Percentiles rank a stretch among this genome's conserved stretches.
Evolutionary conservation across 2,329 filamentous ascomycete genomes (phyloP).

Genomic region (Alternaria viburni): DNA sequence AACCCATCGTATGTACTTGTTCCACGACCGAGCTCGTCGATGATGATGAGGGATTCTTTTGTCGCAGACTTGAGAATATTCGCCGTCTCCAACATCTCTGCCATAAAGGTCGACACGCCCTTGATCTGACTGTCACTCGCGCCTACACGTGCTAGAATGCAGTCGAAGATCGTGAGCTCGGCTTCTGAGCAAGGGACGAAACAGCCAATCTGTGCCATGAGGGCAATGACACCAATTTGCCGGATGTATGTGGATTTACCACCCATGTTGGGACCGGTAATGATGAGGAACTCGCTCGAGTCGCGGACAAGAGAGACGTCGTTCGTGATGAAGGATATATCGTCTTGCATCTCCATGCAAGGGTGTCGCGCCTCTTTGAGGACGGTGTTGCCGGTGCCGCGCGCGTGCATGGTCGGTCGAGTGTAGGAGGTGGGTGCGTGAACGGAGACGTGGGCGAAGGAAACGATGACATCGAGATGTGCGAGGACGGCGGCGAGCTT

Average conservation of each 20-base stretch:
- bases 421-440: constrained; percentile 93
- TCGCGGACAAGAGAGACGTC: constrained; percentile 83
- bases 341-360: constrained; percentile 98
- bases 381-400: constrained; percentile 85
- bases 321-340: constrained; percentile 98
- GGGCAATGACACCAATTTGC: constrained; percentile 92
- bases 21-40: constrained; percentile 94
- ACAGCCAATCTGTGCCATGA: constrained; percentile 96
- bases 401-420: constrained; percentile 85
- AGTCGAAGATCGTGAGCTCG: constrained; percentile 94
- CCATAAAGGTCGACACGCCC: constrained; percentile 98
- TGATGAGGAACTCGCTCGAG: constrained; percentile 89
- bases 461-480: constrained; percentile 93
- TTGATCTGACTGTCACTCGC: constrained; percentile 97
- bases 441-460: constrained; percentile 89
- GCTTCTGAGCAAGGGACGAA: constrained; percentile 93
- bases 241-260: constrained; percentile 98
- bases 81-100: constrained; percentile 98
- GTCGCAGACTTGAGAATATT: constrained; percentile 98
- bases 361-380: constrained; percentile 95
- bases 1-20: constrained; percentile 99
- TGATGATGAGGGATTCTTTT: constrained; percentile 94
- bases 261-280: constrained; percentile 98
- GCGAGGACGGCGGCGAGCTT: constrained; percentile 85
- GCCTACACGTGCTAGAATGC: constrained; percentile 92